Conservation (phyloP, 2,329 filamentous ascomycete species). For the Paraphaeosphaeria minitans region DNA sequence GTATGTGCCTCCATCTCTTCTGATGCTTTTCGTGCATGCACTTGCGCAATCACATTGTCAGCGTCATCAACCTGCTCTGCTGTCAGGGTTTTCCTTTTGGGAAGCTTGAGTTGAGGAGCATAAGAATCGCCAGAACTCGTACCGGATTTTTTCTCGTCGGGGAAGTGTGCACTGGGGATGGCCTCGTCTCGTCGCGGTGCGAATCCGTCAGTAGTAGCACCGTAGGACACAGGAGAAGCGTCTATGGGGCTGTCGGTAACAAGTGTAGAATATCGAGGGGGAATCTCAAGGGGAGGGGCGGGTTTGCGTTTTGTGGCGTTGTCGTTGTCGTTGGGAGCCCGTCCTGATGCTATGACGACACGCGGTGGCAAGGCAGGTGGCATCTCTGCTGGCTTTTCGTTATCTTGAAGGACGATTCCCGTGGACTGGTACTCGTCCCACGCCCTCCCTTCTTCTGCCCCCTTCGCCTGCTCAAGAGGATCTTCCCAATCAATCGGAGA, state of each 20-base stretch:
- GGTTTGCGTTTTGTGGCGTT: constrained; percentile 47
- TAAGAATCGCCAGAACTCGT: constrained; percentile 37
- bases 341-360: constrained; percentile 28
- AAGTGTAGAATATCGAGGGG: constrained; percentile 53
- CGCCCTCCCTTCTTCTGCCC: constrained; percentile 28
- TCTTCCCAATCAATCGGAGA: constrained; percentile 55
- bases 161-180: constrained; percentile 14
- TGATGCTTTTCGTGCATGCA: constrained; percentile 12
- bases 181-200: constrained; percentile 29
- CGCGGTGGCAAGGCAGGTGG: constrained; percentile 49
- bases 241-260: constrained; percentile 46
- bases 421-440: constrained; percentile 46
- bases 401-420: constrained; percentile 52
- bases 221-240: constrained; percentile 47
- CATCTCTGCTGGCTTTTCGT: constrained; percentile 31
- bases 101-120: constrained; percentile 46
- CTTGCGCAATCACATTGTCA: constrained; percentile 29
- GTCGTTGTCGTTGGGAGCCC: constrained; percentile 37
- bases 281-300: constrained; percentile 47
- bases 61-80: constrained; percentile 49
- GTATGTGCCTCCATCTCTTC: constrained; percentile 18
- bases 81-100: constrained; percentile 53
- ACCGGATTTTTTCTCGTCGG: constrained; percentile 47
- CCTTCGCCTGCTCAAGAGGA: constrained; percentile 45
- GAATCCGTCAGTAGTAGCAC: constrained; percentile 49